Evolutionary conservation across 768 basidiomycete genomes (phyloP), one percentile per base, ranked within the genome.

Genomic region (Kwoniella sp.): DNA sequence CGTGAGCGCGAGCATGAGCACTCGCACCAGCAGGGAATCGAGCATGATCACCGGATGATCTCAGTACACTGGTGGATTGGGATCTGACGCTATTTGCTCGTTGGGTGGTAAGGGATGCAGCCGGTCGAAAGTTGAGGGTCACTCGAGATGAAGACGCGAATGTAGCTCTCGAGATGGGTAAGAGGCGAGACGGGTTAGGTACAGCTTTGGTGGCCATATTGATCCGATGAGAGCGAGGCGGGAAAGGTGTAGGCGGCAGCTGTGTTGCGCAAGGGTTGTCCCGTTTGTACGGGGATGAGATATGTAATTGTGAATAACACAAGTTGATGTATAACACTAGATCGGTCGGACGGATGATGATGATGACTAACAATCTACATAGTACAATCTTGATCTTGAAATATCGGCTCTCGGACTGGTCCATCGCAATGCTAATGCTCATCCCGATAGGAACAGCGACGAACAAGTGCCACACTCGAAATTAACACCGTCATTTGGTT

Each of bases 91-190:
- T 9, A 17, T 45, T n/a, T n/a, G n/a, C n/a, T n/a, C n/a, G 37
- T 13, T 60, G 11, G 5, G 50, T 52, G 9, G 28, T 54, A 0
- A 55, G 26, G 15, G 52, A 13, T n/a, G 50, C 9, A 8, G 26
- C 11, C 12, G 50, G 12, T 2, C 52, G 54, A 23, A 58, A 20
- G 31, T 54, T 48, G 2, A 31, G 52, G 28, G 53, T 5, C 31
- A 25, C 51, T 45, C 63, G 60, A 3, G 68, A 66, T 4, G 64
- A 66, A 38, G 65, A 70, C 23, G 60, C 61, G 58, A 66, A 62
- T 31, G 68, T 58, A 1, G 66, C 55, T 59, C 66, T 55, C 4
- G 66, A 68, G 56, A 68, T 58, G 23, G 60, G 60, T 30, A 47
- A 28, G 52, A 61, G 31, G 34, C 60, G 34, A 38, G 37, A 53